Conservation (phyloP, 1,284 basidiomycete species). For the Hypsizygus ulmarius region DNA sequence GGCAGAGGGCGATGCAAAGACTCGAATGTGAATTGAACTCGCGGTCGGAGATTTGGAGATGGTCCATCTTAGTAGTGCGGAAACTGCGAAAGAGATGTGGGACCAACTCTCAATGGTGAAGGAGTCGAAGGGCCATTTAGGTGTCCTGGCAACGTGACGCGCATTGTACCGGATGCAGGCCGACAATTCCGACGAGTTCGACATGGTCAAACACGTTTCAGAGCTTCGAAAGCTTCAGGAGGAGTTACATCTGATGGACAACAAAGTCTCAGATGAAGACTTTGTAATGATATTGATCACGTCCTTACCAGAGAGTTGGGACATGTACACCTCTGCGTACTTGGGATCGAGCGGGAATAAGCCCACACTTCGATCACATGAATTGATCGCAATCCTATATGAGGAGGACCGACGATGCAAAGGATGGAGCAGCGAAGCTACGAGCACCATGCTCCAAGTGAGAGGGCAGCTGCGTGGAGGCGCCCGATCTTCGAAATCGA, state of each 20-base stretch:
- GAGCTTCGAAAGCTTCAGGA: slow-evolving; percentile 22
- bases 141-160: slow-evolving; percentile 20
- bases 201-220: slow-evolving; percentile 22
- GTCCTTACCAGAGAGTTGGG: slow-evolving; percentile 22
- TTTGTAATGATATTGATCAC: slow-evolving; percentile 8
- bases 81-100: slow-evolving; percentile 27
- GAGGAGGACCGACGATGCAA: slow-evolving; percentile 2
- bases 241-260: slow-evolving; percentile 21
- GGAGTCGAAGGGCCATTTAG: slow-evolving; percentile 22
- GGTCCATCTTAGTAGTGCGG: slow-evolving; percentile 16
- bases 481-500: background rate
- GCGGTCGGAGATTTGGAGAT: background rate
- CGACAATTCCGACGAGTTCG: background rate
- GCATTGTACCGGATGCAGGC: slow-evolving; percentile 17
- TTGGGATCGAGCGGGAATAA: slow-evolving; percentile 2
- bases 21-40: slow-evolving; percentile 23
- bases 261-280: slow-evolving; percentile 12
- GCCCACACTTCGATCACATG: background rate
- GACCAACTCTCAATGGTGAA: slow-evolving; percentile 24
- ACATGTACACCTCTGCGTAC: slow-evolving; percentile 10
- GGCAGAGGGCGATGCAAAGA: slow-evolving; percentile 22
- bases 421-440: background rate
- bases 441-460: slow-evolving; percentile 1
- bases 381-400: slow-evolving; percentile 5
- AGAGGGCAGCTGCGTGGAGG: background rate